Evolutionary conservation across 345 rosid species (phyloP).

Genomic region (Gynandropsis gynandra): DNA sequence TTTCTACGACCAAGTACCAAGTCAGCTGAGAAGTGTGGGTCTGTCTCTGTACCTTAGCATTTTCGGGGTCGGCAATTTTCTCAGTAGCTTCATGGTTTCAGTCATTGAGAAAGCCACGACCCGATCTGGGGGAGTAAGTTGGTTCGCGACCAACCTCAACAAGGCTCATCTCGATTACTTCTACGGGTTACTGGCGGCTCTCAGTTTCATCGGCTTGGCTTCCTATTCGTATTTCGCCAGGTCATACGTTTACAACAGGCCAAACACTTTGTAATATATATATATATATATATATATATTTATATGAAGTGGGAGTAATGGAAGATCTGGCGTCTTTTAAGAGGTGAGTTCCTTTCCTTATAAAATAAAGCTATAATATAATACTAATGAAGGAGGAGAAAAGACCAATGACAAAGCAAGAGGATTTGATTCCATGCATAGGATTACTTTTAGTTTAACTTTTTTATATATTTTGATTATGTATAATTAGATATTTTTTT

Average conservation of each 20-base stretch:
- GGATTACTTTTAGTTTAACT: too few species aligned
- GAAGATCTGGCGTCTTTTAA: too few species aligned
- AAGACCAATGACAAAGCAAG: too few species aligned
- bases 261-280: slow-evolving; percentile 12
- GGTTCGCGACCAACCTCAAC: slow-evolving; percentile 52
- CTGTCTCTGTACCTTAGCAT: slow-evolving; percentile 54
- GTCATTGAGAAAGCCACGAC: slow-evolving; percentile 39
- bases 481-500: too few species aligned
- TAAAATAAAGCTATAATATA: too few species aligned
- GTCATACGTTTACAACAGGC: slow-evolving; percentile 35
- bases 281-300: background rate
- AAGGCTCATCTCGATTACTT: slow-evolving; percentile 56
- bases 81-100: slow-evolving; percentile 50
- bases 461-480: too few species aligned
- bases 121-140: slow-evolving; percentile 35
- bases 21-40: slow-evolving; percentile 49
- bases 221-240: slow-evolving; percentile 36
- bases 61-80: slow-evolving; percentile 52
- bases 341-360: too few species aligned
- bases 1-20: slow-evolving; percentile 57
- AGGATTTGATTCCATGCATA: too few species aligned
- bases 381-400: too few species aligned
- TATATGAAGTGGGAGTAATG: too few species aligned
- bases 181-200: slow-evolving; percentile 45
- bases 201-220: slow-evolving; percentile 35